These are phyloP conservation scores for Chlorella sp. DNA, from an alignment of 139 green algal species.

Conservation along the genomic window DNA sequence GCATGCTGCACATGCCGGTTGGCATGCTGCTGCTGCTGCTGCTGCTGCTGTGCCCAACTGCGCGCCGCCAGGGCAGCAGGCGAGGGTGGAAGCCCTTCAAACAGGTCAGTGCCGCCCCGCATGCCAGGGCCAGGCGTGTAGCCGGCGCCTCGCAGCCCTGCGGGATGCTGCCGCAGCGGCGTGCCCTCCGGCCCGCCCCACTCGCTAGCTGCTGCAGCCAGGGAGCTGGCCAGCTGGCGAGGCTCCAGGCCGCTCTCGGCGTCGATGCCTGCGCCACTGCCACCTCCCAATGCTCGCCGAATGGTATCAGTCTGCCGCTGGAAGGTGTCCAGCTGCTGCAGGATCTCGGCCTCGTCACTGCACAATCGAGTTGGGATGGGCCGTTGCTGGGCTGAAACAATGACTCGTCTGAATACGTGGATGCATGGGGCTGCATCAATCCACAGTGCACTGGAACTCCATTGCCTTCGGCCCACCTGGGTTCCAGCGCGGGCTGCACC, in stretches of 20 bases:
- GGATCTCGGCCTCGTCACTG: constrained; percentile 22
- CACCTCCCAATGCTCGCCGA: background rate
- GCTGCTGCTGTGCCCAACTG: background rate
- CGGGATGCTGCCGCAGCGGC: constrained; percentile 1
- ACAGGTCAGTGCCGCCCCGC: constrained; percentile 37
- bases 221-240: background rate
- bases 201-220: background rate
- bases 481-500: background rate
- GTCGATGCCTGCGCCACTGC: background rate
- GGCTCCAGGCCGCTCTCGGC: too few species aligned
- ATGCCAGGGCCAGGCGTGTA: background rate
- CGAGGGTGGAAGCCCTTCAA: constrained; percentile 22
- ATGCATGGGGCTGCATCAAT: too few species aligned
- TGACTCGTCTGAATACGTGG: too few species aligned
- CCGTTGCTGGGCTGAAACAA: too few species aligned
- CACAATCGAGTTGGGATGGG: too few species aligned
- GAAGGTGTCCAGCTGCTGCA: constrained; percentile 30
- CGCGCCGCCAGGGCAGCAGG: background rate
- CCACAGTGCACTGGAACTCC: too few species aligned
- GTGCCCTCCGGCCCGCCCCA: background rate
- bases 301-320: constrained; percentile 29
- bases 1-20: constrained; percentile 20
- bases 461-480: background rate
- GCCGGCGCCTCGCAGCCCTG: constrained; percentile 7
- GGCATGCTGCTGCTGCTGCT: background rate